Evolutionary conservation across 441 rosid species (phyloP).

Genomic region (Dalechampia spathulata): DNA sequence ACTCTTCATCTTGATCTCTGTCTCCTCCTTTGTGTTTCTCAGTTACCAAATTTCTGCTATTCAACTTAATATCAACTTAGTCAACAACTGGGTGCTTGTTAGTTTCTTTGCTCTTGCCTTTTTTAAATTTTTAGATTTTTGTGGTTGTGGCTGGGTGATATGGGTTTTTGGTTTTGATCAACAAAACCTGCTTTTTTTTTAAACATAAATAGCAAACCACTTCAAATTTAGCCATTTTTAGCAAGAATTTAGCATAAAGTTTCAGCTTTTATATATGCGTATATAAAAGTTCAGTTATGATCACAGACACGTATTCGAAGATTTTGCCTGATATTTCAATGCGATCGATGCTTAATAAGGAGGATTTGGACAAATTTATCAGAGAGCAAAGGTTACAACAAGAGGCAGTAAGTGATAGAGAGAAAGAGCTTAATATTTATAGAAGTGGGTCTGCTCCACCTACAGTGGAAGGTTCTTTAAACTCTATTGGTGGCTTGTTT

Average conservation of each 20-base stretch:
- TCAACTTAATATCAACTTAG: background rate
- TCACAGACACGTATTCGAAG: conserved; percentile 42
- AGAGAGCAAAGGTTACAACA: conserved; percentile 39
- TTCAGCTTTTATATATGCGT: conserved; percentile 10
- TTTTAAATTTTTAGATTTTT: background rate
- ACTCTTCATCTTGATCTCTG: conserved; percentile 23
- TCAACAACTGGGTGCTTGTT: conserved; percentile 4
- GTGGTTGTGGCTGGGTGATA: background rate
- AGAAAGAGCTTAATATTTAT: conserved; percentile 44
- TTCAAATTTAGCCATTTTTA: conserved; percentile 6
- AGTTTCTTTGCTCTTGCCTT: background rate
- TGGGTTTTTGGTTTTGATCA: conserved; percentile 20
- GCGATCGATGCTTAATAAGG: conserved; percentile 49
- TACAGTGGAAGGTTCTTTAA: conserved; percentile 61
- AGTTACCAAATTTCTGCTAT: conserved; percentile 9
- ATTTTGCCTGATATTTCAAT: conserved; percentile 45
- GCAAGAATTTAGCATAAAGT: conserved; percentile 17
- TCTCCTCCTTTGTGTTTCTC: background rate
- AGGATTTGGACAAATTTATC: conserved; percentile 40
- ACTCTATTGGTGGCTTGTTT: conserved; percentile 52
- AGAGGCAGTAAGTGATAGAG: conserved; percentile 37
- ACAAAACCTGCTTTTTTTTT: conserved; percentile 11
- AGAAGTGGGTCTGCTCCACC: conserved; percentile 83
- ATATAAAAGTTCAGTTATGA: conserved; percentile 22
- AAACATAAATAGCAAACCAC: conserved; percentile 6